Percentiles rank a stretch among this genome's conserved stretches.
Conservation (phyloP, 805 yeast genomes). For the Teunomyces tritomae region DNA sequence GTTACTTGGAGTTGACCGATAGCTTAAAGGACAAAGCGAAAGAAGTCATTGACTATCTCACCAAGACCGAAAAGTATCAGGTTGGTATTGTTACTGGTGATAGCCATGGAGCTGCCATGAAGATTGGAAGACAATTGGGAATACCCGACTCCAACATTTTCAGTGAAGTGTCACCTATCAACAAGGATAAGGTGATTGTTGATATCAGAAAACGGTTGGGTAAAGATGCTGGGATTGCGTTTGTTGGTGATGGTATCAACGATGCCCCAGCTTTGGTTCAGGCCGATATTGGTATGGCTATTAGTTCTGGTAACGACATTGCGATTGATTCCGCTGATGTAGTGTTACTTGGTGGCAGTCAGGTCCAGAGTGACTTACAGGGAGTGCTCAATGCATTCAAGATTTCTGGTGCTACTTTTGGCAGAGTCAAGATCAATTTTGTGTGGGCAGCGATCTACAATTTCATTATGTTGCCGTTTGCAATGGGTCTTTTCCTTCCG, state of each 20-base stretch:
- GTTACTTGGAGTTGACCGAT: conserved; percentile 68
- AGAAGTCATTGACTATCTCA: conserved; percentile 56
- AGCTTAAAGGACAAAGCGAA: conserved; percentile 62
- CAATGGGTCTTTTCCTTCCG: conserved; percentile 87
- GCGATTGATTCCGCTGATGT: conserved; percentile 97
- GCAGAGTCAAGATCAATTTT: conserved; percentile 75
- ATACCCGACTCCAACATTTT: conserved; percentile 62
- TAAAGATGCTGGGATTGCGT: conserved; percentile 55
- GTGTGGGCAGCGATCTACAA: conserved; percentile 87
- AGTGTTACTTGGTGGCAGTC: conserved; percentile 56
- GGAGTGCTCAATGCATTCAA: conserved; percentile 64
- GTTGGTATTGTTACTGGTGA: conserved; percentile 95
- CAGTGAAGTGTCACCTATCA: conserved; percentile 74
- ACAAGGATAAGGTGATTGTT: conserved; percentile 67
- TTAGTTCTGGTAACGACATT: conserved; percentile 90
- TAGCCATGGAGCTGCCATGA: conserved; percentile 55
- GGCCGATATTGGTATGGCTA: conserved; percentile 87
- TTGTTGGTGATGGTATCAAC: conserved; percentile 97
- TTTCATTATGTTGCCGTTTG: conserved; percentile 82
- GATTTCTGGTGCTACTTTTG: conserved; percentile 67
- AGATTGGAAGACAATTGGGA: conserved; percentile 65
- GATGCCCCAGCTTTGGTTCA: conserved; percentile 95
- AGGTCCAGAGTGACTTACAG: conserved; percentile 27
- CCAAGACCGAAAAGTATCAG: conserved; percentile 45
- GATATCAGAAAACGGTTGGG: conserved; percentile 50